Conservation (phyloP, 2,329 filamentous ascomycete genomes). For the Penicillium sp. region DNA sequence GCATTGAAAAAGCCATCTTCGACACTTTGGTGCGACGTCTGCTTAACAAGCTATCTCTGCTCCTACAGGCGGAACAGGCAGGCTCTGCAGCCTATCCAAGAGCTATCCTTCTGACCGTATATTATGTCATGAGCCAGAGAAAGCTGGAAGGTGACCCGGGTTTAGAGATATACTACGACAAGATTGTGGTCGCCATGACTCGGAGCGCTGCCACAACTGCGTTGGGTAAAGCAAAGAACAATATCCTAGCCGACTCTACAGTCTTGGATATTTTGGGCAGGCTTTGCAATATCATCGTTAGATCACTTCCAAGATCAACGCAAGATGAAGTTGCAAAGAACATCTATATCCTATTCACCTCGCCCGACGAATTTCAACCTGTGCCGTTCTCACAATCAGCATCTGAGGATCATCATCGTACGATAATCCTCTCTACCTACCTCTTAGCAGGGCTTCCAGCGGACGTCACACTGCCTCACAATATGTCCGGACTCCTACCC, state of each 20-base stretch:
- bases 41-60: conserved; percentile 65
- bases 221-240: conserved; percentile 38
- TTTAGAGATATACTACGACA: conserved; percentile 54
- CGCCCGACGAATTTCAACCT: conserved; percentile 38
- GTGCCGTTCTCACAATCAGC: conserved; percentile 41
- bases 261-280: conserved; percentile 65
- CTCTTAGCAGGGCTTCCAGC: conserved; percentile 59
- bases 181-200: conserved; percentile 54
- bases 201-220: conserved; percentile 45
- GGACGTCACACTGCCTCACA: conserved; percentile 40
- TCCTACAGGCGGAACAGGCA: conserved; percentile 55
- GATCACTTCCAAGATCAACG: conserved; percentile 57
- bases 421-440: conserved; percentile 62
- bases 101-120: conserved; percentile 63
- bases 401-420: conserved; percentile 45
- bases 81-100: conserved; percentile 60
- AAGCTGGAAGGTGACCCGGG: conserved; percentile 48
- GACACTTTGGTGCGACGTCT: conserved; percentile 66
- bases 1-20: conserved; percentile 65
- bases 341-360: conserved; percentile 58
- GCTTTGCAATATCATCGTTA: conserved; percentile 64
- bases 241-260: conserved; percentile 54
- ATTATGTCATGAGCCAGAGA: conserved; percentile 65
- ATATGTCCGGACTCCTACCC: conserved; percentile 41
- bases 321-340: conserved; percentile 59